phyloP scores from a whole-genome alignment of 345 rosid species.

The Corymbia maculata region DNA sequence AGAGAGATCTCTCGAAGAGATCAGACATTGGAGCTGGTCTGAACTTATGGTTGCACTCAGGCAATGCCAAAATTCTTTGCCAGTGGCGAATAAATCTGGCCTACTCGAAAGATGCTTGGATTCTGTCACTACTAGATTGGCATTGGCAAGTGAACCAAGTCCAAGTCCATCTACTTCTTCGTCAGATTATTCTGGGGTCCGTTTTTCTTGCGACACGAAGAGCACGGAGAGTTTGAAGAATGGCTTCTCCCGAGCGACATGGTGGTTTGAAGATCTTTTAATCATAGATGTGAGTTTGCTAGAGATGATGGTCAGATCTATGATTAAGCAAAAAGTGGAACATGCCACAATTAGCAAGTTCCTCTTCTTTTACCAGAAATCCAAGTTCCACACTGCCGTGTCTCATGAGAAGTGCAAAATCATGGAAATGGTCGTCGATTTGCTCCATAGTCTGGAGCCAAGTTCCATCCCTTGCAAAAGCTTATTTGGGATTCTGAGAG shows the following conservation, averaged over 20 bases:
- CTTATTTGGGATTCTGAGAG: slow-evolving; percentile 60
- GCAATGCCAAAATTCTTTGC: slow-evolving; percentile 47
- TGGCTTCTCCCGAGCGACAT: slow-evolving; percentile 33
- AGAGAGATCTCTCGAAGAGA: slow-evolving; percentile 54
- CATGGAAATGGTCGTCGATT: slow-evolving; percentile 37
- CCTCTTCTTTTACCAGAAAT: slow-evolving; percentile 80
- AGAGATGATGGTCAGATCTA: slow-evolving; percentile 31
- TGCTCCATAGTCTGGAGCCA: slow-evolving; percentile 46
- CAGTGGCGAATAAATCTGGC: slow-evolving; percentile 12
- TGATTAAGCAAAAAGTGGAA: slow-evolving; percentile 52
- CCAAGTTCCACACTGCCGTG: slow-evolving; percentile 27
- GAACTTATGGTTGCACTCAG: slow-evolving; percentile 59
- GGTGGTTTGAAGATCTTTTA: slow-evolving; percentile 91
- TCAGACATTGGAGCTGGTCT: slow-evolving; percentile 70
- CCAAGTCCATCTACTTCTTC: slow-evolving; percentile 75
- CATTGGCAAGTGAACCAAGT: slow-evolving; percentile 48
- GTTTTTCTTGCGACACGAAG: slow-evolving; percentile 68
- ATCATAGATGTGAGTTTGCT: slow-evolving; percentile 29
- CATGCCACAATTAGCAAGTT: slow-evolving; percentile 44
- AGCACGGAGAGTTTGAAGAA: slow-evolving; percentile 85
- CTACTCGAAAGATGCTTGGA: slow-evolving; percentile 46
- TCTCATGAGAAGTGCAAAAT: slow-evolving; percentile 40
- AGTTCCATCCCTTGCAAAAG: slow-evolving; percentile 57
- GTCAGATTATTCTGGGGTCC: slow-evolving; percentile 60
- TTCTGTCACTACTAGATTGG: slow-evolving; percentile 49